These are phyloP conservation scores for Caryopteris hybrid DNA, from an alignment of 305 asterid genomes.

Conservation along the genomic window DNA sequence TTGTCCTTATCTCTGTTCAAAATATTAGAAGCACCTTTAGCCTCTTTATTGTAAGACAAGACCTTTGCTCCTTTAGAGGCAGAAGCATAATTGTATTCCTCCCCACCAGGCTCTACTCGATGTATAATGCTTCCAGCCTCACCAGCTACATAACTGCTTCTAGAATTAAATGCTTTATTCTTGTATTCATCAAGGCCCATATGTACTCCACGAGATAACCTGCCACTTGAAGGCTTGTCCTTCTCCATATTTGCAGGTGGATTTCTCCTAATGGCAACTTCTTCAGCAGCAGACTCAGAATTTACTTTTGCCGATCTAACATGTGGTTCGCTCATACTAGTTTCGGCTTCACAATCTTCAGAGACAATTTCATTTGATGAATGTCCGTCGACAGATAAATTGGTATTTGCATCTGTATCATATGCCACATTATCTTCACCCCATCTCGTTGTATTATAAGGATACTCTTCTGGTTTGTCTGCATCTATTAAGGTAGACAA, in stretches of 20 bases:
- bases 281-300: constrained; percentile 28
- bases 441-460: constrained; percentile 38
- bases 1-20: constrained; percentile 81
- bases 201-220: constrained; percentile 43
- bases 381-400: constrained; percentile 27
- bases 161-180: constrained; percentile 63
- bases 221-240: constrained; percentile 39
- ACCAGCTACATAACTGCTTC: constrained; percentile 33
- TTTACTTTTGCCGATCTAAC: constrained; percentile 20
- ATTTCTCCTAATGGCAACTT: constrained; percentile 32
- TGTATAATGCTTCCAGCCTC: constrained; percentile 65
- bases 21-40: constrained; percentile 91
- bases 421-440: constrained; percentile 35
- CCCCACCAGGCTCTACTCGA: constrained; percentile 91
- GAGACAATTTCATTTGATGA: constrained; percentile 24
- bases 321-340: constrained; percentile 20
- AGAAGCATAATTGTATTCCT: constrained; percentile 89
- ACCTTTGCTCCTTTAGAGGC: constrained; percentile 95
- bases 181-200: constrained; percentile 78
- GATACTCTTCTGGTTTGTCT: constrained; percentile 48
- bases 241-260: constrained; percentile 28
- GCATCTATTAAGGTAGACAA: constrained; percentile 15
- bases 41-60: constrained; percentile 81
- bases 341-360: constrained; percentile 27
- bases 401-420: constrained; percentile 26